phyloP scores from a whole-genome alignment of 805 yeast genomes.

The Teunomyces cretensis region DNA sequence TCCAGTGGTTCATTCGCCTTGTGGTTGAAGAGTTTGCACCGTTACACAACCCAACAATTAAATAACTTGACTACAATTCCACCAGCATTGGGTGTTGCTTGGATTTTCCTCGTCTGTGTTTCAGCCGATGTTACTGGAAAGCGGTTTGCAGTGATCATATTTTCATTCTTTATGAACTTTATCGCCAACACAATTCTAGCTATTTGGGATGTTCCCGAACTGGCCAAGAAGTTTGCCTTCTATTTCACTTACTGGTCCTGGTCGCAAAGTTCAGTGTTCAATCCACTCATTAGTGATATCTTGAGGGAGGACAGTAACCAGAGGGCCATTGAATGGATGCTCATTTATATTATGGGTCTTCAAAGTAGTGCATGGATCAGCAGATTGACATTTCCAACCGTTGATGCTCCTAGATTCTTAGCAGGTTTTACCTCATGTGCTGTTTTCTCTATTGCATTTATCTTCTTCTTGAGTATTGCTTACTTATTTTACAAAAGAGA shows the following conservation, averaged over 20 bases:
- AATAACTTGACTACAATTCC: constrained; percentile 55
- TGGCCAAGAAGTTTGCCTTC: constrained; percentile 25
- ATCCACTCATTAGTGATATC: constrained; percentile 23
- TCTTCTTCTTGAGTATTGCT: constrained; percentile 18
- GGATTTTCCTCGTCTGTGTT: constrained; percentile 43
- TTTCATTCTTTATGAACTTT: constrained; percentile 40
- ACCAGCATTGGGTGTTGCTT: constrained; percentile 58
- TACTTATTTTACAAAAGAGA: constrained; percentile 20
- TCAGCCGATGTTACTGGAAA: constrained; percentile 52
- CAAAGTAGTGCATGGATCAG: constrained; percentile 20
- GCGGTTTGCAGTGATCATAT: constrained; percentile 52
- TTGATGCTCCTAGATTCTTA: constrained; percentile 20
- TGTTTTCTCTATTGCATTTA: constrained; percentile 8
- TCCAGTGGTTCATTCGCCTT: constrained; percentile 52
- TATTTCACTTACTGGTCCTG: constrained; percentile 20
- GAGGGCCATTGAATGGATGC: constrained; percentile 19
- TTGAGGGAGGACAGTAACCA: constrained; percentile 19
- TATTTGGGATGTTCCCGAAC: constrained; percentile 21
- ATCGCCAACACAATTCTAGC: constrained; percentile 20
- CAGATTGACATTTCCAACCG: constrained; percentile 20
- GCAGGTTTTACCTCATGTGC: constrained; percentile 20
- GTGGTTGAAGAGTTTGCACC: constrained; percentile 25
- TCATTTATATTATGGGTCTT: constrained; percentile 20
- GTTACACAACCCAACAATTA: constrained; percentile 8
- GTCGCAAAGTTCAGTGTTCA: constrained; percentile 21